These are phyloP conservation scores for Gossypium longicalyx DNA, from an alignment of 345 rosid species.

Conservation along the genomic window DNA sequence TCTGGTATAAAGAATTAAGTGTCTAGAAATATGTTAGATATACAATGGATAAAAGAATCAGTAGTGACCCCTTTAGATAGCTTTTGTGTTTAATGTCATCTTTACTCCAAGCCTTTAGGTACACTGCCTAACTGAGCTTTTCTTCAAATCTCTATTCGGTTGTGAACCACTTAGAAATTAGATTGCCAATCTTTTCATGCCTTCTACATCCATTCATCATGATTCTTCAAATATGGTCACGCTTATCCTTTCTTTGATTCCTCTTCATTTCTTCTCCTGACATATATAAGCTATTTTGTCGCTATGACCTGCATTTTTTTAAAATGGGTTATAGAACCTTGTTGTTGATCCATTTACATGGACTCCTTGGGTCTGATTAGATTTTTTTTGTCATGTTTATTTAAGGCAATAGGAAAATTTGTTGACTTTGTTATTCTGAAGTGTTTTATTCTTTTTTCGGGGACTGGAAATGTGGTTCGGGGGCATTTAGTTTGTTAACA, in stretches of 20 bases:
- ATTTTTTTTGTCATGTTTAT: not conserved
- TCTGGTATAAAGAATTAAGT: constrained; percentile 25
- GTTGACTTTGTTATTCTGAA: not conserved
- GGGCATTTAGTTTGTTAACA: not conserved
- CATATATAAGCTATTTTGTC: not conserved
- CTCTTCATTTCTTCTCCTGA: too few relatives aligned
- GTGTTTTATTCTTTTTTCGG: too few relatives aligned
- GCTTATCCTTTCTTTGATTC: not conserved
- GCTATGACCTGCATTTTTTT: not conserved
- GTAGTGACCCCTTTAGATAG: not conserved
- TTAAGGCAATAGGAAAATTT: not conserved
- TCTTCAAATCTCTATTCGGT: not conserved
- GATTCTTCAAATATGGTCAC: not conserved
- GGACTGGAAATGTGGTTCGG: not conserved
- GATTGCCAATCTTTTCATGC: not conserved
- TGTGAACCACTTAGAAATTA: not conserved
- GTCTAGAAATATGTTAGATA: not conserved
- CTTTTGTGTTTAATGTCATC: not conserved
- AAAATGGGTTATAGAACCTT: not conserved
- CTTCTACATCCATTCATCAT: not conserved
- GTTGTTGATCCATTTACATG: not conserved
- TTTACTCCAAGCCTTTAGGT: not conserved
- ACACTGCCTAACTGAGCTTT: not conserved
- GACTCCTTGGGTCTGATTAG: not conserved
- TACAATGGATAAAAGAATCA: not conserved